Evolutionary conservation across 768 basidiomycete species (phyloP).

Genomic region (Boletus subparvulus): DNA sequence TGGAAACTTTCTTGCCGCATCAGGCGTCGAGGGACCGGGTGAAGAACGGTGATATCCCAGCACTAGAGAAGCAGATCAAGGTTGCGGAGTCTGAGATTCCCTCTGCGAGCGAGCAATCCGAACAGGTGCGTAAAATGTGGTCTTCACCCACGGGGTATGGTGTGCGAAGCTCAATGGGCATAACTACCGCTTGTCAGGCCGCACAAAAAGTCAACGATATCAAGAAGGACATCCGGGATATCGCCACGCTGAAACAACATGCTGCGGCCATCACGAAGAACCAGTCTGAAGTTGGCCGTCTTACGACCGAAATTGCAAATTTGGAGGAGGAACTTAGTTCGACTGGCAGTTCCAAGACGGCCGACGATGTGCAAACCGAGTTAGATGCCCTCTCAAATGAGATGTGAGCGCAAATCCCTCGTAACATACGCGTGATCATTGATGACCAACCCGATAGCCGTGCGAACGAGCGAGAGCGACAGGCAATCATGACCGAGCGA

Average conservation of each 20-base stretch:
- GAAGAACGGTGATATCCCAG: conserved; percentile 61
- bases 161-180: neutral
- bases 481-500: conserved; percentile 53
- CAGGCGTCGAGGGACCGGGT: conserved; percentile 57
- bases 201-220: conserved; percentile 49
- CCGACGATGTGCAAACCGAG: conserved; percentile 82
- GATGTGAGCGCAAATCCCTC: conserved; percentile 50
- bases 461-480: conserved; percentile 62
- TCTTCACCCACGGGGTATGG: neutral
- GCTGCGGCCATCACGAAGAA: conserved; percentile 57
- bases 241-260: conserved; percentile 59
- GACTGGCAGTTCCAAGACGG: conserved; percentile 77
- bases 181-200: conserved; percentile 39
- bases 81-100: conserved; percentile 56
- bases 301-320: conserved; percentile 58
- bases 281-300: conserved; percentile 55
- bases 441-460: conserved; percentile 43
- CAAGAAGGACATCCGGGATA: conserved; percentile 60
- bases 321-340: conserved; percentile 69
- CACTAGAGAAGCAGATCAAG: conserved; percentile 59
- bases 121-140: conserved; percentile 50
- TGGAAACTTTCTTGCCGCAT: conserved; percentile 60
- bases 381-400: conserved; percentile 60
- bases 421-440: neutral
- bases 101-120: conserved; percentile 48